A percentile compares a stretch with the other conserved stretches of the same genome.
These are phyloP conservation scores for Cordyceps cicadae DNA, from an alignment of 2,329 filamentous ascomycete species.

Conservation along the genomic window DNA sequence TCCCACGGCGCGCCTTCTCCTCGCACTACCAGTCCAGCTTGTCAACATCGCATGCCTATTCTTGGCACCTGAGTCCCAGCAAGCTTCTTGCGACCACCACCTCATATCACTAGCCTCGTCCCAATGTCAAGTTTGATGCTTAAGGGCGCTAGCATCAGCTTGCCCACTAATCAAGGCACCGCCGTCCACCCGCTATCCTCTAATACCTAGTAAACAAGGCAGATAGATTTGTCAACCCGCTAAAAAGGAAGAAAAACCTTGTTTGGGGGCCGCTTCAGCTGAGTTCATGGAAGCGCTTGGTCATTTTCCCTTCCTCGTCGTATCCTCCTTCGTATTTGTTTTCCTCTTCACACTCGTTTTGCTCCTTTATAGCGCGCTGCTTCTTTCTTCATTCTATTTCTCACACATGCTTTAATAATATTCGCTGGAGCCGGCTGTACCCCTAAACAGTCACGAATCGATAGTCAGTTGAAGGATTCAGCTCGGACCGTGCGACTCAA, in stretches of 20 bases:
- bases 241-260: background rate
- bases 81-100: too few relatives aligned
- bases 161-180: conserved; percentile 2
- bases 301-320: background rate
- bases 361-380: background rate
- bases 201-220: background rate
- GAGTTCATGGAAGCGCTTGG: background rate
- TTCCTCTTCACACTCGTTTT: background rate
- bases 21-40: too few relatives aligned
- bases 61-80: too few relatives aligned
- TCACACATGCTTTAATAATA: background rate
- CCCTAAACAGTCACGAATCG: background rate
- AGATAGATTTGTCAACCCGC: background rate
- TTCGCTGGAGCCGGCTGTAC: background rate
- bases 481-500: background rate
- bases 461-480: background rate
- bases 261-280: background rate
- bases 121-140: background rate
- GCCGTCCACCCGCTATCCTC: background rate
- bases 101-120: background rate
- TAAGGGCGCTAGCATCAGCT: background rate
- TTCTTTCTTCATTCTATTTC: background rate
- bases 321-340: background rate
- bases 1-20: too few relatives aligned
- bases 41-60: too few relatives aligned